Evolutionary conservation across 176 grass and related monocot genomes (phyloP).

Genomic region (Bolboschoenus planiculmis): DNA sequence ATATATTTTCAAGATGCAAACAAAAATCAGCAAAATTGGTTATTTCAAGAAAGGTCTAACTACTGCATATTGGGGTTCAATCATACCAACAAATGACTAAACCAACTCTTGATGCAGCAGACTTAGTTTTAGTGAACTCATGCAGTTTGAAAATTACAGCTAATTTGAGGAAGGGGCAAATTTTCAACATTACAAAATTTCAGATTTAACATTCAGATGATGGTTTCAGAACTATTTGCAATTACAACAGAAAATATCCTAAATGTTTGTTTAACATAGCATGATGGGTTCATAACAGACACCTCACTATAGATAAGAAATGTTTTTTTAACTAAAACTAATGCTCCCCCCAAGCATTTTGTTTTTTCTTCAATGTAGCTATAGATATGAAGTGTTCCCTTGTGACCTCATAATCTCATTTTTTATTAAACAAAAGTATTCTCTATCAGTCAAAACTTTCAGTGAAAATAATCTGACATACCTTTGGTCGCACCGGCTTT

Average conservation of each 20-base stretch:
- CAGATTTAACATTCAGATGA: neutral
- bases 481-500: slow-evolving; percentile 77
- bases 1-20: neutral
- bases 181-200: neutral
- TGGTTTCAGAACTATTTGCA: neutral
- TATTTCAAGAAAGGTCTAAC: neutral
- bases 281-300: neutral
- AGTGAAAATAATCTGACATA: slow-evolving; percentile 18
- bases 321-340: neutral
- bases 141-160: neutral
- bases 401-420: neutral
- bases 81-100: neutral
- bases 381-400: neutral
- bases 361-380: neutral
- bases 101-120: neutral
- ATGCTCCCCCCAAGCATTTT: neutral
- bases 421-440: neutral
- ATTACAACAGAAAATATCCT: neutral
- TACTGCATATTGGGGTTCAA: neutral
- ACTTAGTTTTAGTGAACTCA: neutral
- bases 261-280: neutral
- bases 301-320: neutral
- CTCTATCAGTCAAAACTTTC: neutral
- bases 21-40: neutral
- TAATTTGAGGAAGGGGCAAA: neutral